phyloP scores from a whole-genome alignment of 129 eudicot species.

The Saposhnikovia divaricata region DNA sequence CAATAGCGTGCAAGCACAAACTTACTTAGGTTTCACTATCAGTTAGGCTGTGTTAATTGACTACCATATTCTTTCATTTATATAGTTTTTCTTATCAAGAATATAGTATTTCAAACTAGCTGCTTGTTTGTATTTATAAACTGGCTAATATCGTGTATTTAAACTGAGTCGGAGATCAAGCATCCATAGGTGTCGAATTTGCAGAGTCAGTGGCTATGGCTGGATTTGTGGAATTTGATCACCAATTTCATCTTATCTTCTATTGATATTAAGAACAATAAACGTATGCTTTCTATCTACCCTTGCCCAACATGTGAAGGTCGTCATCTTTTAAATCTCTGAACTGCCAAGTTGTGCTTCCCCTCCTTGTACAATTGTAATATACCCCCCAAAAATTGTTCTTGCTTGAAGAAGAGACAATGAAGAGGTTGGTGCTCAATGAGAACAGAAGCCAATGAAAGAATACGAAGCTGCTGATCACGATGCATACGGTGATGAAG shows the following conservation, averaged over 20 bases:
- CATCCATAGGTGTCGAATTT: neutral
- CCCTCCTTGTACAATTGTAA: too few relatives aligned
- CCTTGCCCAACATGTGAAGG: neutral
- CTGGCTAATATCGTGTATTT: neutral
- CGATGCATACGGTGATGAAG: neutral
- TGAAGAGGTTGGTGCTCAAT: too few relatives aligned
- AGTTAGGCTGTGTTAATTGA: neutral
- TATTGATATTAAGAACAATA: neutral
- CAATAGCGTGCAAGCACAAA: neutral
- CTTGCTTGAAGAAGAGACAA: too few relatives aligned
- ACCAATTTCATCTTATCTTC: neutral
- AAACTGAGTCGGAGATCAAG: neutral
- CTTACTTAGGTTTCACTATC: neutral
- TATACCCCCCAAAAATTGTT: too few relatives aligned
- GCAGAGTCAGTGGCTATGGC: neutral
- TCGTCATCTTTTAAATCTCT: neutral
- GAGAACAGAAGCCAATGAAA: too few relatives aligned
- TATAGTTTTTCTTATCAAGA: neutral
- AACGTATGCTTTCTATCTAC: neutral
- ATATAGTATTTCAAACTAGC: neutral
- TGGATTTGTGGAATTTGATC: neutral
- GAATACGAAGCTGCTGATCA: neutral
- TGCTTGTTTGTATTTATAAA: neutral
- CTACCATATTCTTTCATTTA: neutral
- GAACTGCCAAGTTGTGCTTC: neutral